Conservation (phyloP, 1,284 basidiomycete genomes). For the Apiotrichum mycotoxinovorans region DNA sequence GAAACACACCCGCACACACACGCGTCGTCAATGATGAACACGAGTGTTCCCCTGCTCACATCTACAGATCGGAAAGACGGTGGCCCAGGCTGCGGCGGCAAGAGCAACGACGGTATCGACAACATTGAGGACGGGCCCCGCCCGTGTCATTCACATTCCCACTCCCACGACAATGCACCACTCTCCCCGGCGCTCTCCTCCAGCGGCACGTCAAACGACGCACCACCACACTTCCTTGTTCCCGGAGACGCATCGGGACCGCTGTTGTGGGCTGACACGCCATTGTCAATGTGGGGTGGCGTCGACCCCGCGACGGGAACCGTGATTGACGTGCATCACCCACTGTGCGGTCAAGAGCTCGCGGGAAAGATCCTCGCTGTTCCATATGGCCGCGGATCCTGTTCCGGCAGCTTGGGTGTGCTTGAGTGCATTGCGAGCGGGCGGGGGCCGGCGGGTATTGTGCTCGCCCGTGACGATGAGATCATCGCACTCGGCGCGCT, state of each 20-base stretch:
- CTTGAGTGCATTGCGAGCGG: constrained; percentile 10
- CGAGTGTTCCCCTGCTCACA: neutral
- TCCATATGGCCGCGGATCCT: constrained; percentile 13
- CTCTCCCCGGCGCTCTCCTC: neutral
- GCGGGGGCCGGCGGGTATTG: neutral
- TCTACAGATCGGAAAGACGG: neutral
- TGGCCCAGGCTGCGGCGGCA: neutral
- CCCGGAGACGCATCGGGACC: constrained; percentile 9
- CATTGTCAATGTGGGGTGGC: constrained; percentile 13
- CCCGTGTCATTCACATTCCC: neutral
- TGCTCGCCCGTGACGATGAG: constrained; percentile 3
- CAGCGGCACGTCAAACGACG: neutral
- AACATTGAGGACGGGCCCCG: constrained; percentile 1
- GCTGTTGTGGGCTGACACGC: constrained; percentile 2
- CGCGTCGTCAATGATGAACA: neutral
- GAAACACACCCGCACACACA: too few species aligned
- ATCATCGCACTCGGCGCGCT: constrained; percentile 15
- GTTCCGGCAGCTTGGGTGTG: constrained; percentile 13
- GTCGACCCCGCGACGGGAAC: constrained; percentile 1
- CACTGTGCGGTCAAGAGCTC: neutral
- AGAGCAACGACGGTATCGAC: neutral
- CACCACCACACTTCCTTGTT: constrained; percentile 4
- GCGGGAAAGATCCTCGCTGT: constrained; percentile 8
- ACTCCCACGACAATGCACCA: neutral
- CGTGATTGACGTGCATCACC: constrained; percentile 14